Base-by-base conservation (phyloP, 352 stramenopile species). In the Thraustochytrium sp. region DNA sequence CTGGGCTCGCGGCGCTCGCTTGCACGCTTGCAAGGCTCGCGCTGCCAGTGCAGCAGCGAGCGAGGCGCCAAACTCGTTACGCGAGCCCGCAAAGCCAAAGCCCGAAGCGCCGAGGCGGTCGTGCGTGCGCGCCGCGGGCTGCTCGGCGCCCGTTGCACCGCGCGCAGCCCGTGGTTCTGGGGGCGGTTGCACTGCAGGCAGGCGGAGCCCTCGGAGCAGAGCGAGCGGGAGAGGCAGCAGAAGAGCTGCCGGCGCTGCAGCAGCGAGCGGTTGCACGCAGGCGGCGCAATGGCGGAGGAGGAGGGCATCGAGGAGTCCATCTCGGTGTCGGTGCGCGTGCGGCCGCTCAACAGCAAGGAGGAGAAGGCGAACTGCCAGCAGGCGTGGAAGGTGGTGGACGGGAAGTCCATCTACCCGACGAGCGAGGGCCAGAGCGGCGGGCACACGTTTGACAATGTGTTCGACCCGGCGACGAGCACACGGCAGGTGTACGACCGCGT, bases 401-500 rank as follows among this genome's bases (percentile, higher is more conserved):
- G 51, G 21, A 63, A 80, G 36, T 63, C 44, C 21, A 80, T 80
- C 48, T 80, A 46, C 46, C 76, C 44, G n/a, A 72, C 18, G 3
- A 53, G 31, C 34, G 68, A 80, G 38, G 68, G 68, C 44, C 37
- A 62, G 26, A 38, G n/a, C 26, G 48, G 46, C 23, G 26, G 23
- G 54, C 65, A 86, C 59, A 73, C 65, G 5, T 85, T 86, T 31
- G 84, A 86, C 55, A 80, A 86, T 42, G 84, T 87, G 26, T 86
- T 86, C 38, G 76, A 74, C 34, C 29, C 34, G 21, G 29, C 23
- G 34, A 86, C 76, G 36, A 53, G 64, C 54, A 86, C 75, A 9
- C 21, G 49, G 1, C 78, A 95, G 18, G 85, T 97, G 2, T 97
- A 95, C 85, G 82, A 82, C 9, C 84, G 86, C 21, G 86, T 89